Percentiles rank a stretch among this genome's conserved stretches.
Conservation (phyloP, 176 grass and related monocot species). For the Puya raimondii region DNA sequence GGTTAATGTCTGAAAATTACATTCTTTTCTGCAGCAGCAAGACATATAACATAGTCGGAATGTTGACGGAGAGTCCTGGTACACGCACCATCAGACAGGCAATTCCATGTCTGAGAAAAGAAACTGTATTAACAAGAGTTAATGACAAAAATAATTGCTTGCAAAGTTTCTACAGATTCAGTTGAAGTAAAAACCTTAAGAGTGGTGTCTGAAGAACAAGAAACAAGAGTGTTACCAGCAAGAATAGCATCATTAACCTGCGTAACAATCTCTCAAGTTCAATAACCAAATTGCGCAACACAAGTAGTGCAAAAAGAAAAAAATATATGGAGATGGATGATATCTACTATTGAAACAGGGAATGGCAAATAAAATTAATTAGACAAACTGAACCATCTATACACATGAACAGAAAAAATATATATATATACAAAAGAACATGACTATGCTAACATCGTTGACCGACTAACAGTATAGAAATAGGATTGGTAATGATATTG, state of each 20-base stretch:
- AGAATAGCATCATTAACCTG: conserved; percentile 96
- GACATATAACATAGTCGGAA: conserved; percentile 95
- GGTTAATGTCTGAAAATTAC: conserved; percentile 27
- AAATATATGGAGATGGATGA: no score
- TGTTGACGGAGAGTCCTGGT: conserved; percentile 79
- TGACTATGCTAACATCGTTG: no score
- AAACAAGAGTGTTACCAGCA: conserved; percentile 80
- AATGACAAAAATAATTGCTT: background rate
- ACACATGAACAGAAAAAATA: no score
- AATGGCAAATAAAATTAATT: no score
- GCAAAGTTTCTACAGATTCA: conserved; percentile 9
- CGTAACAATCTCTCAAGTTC: conserved; percentile 21
- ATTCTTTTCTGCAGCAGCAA: conserved; percentile 80
- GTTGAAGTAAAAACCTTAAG: conserved; percentile 56
- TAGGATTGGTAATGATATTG: no score
- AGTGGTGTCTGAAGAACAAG: conserved; percentile 96
- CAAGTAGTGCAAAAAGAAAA: no score
- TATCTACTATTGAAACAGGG: no score
- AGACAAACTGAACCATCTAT: no score
- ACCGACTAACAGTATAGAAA: no score
- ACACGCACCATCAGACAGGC: conserved; percentile 68
- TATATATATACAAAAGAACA: no score
- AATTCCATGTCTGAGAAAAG: conserved; percentile 78
- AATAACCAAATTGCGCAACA: background rate
- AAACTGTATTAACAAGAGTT: background rate